Percentiles rank a stretch among this genome's conserved stretches.
Conservation (phyloP, 305 asterid genomes). For the Fraxinus latifolia region DNA sequence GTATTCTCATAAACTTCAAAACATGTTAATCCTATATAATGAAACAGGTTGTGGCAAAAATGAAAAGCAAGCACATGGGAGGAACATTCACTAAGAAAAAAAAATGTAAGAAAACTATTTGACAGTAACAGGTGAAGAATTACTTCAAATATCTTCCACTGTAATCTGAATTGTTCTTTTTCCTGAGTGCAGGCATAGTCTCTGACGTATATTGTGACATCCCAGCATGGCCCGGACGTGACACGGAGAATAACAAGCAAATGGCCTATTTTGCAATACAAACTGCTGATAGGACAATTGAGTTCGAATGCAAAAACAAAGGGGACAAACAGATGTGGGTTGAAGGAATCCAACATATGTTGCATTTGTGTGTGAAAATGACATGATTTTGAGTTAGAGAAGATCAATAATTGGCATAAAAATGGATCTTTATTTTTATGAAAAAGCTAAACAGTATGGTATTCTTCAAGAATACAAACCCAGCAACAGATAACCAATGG, state of each 20-base stretch:
- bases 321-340: conserved; percentile 71
- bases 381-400: conserved; percentile 17
- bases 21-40: conserved; percentile 9
- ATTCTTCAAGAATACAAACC: conserved; percentile 2
- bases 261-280: conserved; percentile 73
- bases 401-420: neutral
- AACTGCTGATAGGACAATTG: conserved; percentile 67
- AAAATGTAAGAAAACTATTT: conserved; percentile 50
- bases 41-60: conserved; percentile 70
- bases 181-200: conserved; percentile 46
- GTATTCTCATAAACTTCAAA: neutral
- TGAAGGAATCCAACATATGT: conserved; percentile 72
- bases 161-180: conserved; percentile 2
- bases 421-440: conserved; percentile 7
- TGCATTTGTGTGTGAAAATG: conserved; percentile 47
- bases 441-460: conserved; percentile 2
- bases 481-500: conserved; percentile 9
- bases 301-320: conserved; percentile 71
- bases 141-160: neutral
- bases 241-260: conserved; percentile 43
- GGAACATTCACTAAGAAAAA: conserved; percentile 93
- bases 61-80: conserved; percentile 88
- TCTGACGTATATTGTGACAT: conserved; percentile 53
- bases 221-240: conserved; percentile 76
- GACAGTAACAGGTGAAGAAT: neutral